A percentile compares a stretch with the other conserved stretches of the same genome.
Evolutionary conservation across 2,329 filamentous ascomycete genomes (phyloP).

Genomic region (Eutypa lata): DNA sequence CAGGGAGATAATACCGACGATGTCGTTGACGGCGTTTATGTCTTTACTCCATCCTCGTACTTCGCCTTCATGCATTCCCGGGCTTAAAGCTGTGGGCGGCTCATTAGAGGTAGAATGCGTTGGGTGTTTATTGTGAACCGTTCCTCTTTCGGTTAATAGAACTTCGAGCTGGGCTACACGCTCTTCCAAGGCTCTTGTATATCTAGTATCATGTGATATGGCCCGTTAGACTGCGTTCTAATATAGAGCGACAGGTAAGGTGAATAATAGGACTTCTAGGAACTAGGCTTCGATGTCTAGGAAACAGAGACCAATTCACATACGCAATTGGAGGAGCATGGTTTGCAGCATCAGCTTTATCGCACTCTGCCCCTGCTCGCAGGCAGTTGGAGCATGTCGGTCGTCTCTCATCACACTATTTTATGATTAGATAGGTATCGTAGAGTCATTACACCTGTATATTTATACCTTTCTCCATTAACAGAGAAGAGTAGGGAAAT

Average conservation of each 20-base stretch:
- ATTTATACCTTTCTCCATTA: no score
- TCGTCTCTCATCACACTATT: slow-evolving; percentile 41
- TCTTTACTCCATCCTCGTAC: slow-evolving; percentile 5
- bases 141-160: slow-evolving; percentile 15
- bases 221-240: no score
- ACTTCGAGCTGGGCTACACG: slow-evolving; percentile 39
- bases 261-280: no score
- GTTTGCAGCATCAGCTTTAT: slow-evolving; percentile 38
- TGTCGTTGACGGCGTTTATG: slow-evolving; percentile 32
- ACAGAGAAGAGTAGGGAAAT: no score
- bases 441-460: slow-evolving; percentile 1
- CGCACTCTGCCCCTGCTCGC: slow-evolving; percentile 38
- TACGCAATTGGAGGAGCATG: slow-evolving; percentile 34
- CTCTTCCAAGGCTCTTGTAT: slow-evolving; percentile 39
- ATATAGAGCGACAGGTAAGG: neutral
- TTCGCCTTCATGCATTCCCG: no score
- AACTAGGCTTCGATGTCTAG: no score
- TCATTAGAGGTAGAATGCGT: slow-evolving; percentile 4
- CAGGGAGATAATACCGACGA: slow-evolving; percentile 47
- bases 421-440: no score
- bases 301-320: slow-evolving; percentile 10
- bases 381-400: slow-evolving; percentile 42
- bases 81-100: neutral
- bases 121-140: slow-evolving; percentile 7
- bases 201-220: slow-evolving; percentile 22